Percentiles rank a stretch among this genome's conserved stretches.
Conservation (phyloP, 1,139 yeast genomes). For the Scheffersomyces quercinus region DNA sequence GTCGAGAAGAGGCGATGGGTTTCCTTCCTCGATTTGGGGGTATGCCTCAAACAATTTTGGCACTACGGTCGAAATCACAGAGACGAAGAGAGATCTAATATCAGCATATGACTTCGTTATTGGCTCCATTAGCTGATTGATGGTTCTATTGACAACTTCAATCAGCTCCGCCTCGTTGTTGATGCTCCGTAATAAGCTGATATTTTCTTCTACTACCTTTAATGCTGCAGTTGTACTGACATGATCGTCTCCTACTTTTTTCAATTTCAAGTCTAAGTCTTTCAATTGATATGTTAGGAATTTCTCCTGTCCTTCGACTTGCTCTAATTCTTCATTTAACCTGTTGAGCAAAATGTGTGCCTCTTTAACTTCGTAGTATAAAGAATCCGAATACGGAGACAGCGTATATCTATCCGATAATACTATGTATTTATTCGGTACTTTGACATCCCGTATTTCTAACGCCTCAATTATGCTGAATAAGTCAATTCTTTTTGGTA, state of each 20-base stretch:
- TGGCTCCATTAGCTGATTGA: neutral
- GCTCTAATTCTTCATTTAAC: slow-evolving; percentile 18
- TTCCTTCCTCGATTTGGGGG: slow-evolving; percentile 6
- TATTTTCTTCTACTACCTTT: slow-evolving; percentile 1
- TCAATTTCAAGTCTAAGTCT: slow-evolving; percentile 7
- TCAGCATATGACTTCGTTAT: neutral
- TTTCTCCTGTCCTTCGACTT: slow-evolving; percentile 19
- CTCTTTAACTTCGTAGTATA: slow-evolving; percentile 7
- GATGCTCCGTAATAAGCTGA: neutral
- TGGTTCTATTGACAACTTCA: neutral
- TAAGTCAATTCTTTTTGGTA: slow-evolving; percentile 15
- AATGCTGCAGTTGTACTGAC: slow-evolving; percentile 2
- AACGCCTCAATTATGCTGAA: slow-evolving; percentile 29
- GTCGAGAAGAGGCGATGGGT: slow-evolving; percentile 3
- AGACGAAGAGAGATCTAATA: slow-evolving; percentile 8
- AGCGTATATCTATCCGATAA: slow-evolving; percentile 19
- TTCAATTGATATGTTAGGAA: slow-evolving; percentile 17
- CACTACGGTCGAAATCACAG: slow-evolving; percentile 6
- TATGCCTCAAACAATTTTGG: slow-evolving; percentile 10
- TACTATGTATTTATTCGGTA: slow-evolving; percentile 28
- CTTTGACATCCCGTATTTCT: slow-evolving; percentile 24
- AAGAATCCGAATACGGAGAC: neutral
- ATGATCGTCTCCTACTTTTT: slow-evolving; percentile 2
- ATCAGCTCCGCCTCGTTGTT: neutral
- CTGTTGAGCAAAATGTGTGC: slow-evolving; percentile 14